Evolutionary conservation across 331 rosid genomes (phyloP).

Genomic region (Acacia pycnantha): DNA sequence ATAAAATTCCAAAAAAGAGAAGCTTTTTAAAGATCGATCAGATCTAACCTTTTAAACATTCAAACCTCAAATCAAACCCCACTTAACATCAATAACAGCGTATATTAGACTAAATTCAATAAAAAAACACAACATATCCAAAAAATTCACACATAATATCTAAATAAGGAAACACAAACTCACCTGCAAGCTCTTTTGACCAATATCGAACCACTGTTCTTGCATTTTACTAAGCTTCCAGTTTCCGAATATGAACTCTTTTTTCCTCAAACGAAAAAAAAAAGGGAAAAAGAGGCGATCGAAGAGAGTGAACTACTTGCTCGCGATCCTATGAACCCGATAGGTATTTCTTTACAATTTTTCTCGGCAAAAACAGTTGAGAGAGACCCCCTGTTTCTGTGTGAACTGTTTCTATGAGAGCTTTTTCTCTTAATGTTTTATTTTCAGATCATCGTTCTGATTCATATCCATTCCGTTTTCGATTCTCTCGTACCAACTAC

Average conservation of each 20-base stretch:
- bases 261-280: neutral
- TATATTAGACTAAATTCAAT: neutral
- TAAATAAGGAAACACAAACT: neutral
- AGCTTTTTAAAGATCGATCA: conserved; percentile 13
- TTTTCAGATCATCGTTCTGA: neutral
- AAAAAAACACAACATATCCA: neutral
- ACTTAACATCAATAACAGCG: neutral
- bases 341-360: neutral
- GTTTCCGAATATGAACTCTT: neutral
- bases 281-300: neutral
- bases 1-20: neutral
- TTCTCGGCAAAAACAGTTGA: neutral
- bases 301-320: neutral
- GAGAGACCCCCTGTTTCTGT: neutral
- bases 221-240: conserved; percentile 31
- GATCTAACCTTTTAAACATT: conserved; percentile 28
- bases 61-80: neutral
- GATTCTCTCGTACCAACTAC: neutral
- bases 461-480: neutral
- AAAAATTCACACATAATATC: neutral
- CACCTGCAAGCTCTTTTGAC: conserved; percentile 2
- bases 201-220: neutral
- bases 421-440: neutral
- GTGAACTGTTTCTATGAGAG: neutral
- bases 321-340: neutral